Percentiles rank a stretch among this genome's conserved stretches.
Evolutionary conservation across 352 stramenopile genomes (phyloP).

Genomic region (Phytophthora pini): DNA sequence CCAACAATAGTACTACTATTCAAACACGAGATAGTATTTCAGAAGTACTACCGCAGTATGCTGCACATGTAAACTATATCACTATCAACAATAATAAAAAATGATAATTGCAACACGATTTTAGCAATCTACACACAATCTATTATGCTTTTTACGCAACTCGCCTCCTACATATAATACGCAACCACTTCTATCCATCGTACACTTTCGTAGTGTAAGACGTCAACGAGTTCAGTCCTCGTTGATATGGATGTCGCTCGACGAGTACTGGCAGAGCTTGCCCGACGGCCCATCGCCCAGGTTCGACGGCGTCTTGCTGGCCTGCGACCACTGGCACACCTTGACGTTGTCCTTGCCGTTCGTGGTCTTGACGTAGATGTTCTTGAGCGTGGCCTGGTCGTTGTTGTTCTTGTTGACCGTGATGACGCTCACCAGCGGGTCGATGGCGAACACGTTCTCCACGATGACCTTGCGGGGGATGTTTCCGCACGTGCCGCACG

Average conservation of each 20-base stretch:
- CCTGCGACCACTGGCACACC: constrained; percentile 21
- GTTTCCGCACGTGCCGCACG: background rate
- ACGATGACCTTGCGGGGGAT: constrained; percentile 32
- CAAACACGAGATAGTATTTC: too few species aligned
- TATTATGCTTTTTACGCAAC: constrained; percentile 2
- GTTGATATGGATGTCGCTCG: constrained; percentile 29
- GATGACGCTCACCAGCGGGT: constrained; percentile 25
- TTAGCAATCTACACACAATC: constrained; percentile 4
- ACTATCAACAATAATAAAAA: background rate
- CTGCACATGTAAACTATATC: too few species aligned
- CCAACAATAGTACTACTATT: too few species aligned
- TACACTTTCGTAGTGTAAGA: constrained; percentile 2
- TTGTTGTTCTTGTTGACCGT: constrained; percentile 36
- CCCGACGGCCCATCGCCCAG: constrained; percentile 21
- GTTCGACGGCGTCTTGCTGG: constrained; percentile 22
- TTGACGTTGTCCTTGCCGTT: constrained; percentile 9
- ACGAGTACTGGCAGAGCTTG: constrained; percentile 22
- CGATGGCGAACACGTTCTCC: constrained; percentile 25
- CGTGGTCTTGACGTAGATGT: constrained; percentile 30
- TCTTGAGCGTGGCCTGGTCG: constrained; percentile 30
- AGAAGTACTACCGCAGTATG: too few species aligned
- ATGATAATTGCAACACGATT: background rate
- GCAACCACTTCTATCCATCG: background rate
- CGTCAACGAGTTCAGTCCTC: constrained; percentile 24
- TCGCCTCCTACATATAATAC: background rate